These are phyloP conservation scores for Trichoderma gracile DNA, from an alignment of 2,329 filamentous ascomycete species.

Conservation along the genomic window DNA sequence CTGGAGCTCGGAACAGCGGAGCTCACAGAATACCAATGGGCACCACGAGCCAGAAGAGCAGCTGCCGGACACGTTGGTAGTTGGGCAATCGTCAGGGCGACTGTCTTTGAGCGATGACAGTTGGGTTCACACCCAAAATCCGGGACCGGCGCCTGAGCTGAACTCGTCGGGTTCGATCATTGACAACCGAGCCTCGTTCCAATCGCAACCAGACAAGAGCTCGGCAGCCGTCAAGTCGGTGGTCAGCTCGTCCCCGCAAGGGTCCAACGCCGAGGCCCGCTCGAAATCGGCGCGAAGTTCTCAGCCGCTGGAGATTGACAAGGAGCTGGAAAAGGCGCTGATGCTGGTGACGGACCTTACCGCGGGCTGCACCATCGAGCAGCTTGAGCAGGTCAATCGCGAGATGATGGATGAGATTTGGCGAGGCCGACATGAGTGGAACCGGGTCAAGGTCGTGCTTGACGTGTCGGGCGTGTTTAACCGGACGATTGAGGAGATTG, in stretches of 20 bases:
- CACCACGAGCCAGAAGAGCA: conserved; percentile 44
- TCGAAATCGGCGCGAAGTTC: conserved; percentile 42
- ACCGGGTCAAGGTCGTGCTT: conserved; percentile 71
- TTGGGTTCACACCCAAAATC: conserved; percentile 61
- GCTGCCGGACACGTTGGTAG: conserved; percentile 57
- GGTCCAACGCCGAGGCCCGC: conserved; percentile 34
- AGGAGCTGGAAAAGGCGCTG: conserved; percentile 59
- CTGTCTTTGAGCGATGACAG: conserved; percentile 49
- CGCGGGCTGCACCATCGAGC: conserved; percentile 82
- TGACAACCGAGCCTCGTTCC: conserved; percentile 46
- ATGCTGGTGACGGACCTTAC: conserved; percentile 65
- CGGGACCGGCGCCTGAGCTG: conserved; percentile 47
- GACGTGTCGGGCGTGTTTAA: conserved; percentile 72
- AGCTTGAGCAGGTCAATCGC: conserved; percentile 90
- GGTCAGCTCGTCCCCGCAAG: conserved; percentile 37
- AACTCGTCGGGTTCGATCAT: conserved; percentile 33
- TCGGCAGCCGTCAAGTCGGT: conserved; percentile 24
- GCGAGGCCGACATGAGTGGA: conserved; percentile 76
- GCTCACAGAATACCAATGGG: conserved; percentile 74
- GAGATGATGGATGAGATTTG: conserved; percentile 90
- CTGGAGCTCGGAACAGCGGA: conserved; percentile 64
- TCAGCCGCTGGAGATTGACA: conserved; percentile 49
- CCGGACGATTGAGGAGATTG: conserved; percentile 69
- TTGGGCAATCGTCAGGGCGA: conserved; percentile 43
- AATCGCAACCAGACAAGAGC: conserved; percentile 32